Evolutionary conservation across 352 stramenopile genomes (phyloP).

Genomic region (Discostella stelligera): DNA sequence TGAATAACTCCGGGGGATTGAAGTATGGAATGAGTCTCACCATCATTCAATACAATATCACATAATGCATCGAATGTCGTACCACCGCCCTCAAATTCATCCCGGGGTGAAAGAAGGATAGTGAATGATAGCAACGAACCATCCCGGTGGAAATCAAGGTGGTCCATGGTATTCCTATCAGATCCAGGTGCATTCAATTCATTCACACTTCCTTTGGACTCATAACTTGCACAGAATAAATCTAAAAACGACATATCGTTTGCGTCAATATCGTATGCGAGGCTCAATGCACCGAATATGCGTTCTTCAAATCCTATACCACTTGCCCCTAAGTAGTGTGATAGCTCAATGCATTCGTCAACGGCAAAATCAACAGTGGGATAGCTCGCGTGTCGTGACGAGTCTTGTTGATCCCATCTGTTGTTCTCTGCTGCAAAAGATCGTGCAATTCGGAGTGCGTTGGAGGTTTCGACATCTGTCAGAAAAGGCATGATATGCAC

Average conservation of each 20-base stretch:
- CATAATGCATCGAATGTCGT: conserved; percentile 88
- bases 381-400: conserved; percentile 55
- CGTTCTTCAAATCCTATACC: conserved; percentile 51
- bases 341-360: conserved; percentile 56
- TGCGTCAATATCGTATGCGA: conserved; percentile 53
- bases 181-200: conserved; percentile 7
- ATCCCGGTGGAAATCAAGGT: conserved; percentile 88
- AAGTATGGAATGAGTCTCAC: conserved; percentile 14
- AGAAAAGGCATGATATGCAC: conserved; percentile 49
- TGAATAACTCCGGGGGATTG: conserved; percentile 53
- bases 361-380: conserved; percentile 68
- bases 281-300: conserved; percentile 47
- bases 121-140: conserved; percentile 94
- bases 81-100: conserved; percentile 88
- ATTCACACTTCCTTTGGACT: conserved; percentile 32
- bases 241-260: conserved; percentile 61
- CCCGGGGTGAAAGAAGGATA: conserved; percentile 84
- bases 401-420: conserved; percentile 55
- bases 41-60: conserved; percentile 37
- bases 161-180: conserved; percentile 57
- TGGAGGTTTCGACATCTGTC: conserved; percentile 40
- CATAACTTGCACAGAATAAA: conserved; percentile 68
- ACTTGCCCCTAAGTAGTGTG: conserved; percentile 43
- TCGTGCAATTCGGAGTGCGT: conserved; percentile 40
- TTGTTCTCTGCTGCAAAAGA: conserved; percentile 41